Base-by-base conservation (phyloP, 768 basidiomycete species). In the Xerocomellus amylosporus region DNA sequence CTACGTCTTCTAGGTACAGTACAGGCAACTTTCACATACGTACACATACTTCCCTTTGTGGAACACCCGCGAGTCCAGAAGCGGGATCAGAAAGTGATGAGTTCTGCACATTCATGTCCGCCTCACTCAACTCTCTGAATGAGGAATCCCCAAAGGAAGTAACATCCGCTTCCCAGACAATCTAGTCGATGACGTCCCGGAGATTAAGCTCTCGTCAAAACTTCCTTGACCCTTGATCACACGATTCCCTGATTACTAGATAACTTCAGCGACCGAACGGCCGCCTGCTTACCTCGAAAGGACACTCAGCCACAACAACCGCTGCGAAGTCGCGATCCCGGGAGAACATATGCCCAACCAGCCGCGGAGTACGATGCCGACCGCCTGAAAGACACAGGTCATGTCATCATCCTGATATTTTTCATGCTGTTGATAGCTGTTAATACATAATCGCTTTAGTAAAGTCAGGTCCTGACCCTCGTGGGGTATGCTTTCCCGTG, bases 341-440 rank as follows among this genome's bases (percentile, higher is more conserved):
- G 54, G 34, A 51, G 41, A 8, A 36, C 41, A 20, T 24, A 28
- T 38, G 39, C 19, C 19, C 19, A 48, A 22, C 36, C 45, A 39
- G 48, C 54, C 49, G 52, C 15, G 42, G 54, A 53, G 15, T 39
- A 39, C 36, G 48, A 55, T 17, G 22, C 13, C 17, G 47, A 51
- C 42, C 52, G 49, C 49, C 61, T 54, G 44, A 51, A 49, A 37
- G 54, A 45, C 42, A 40, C 28, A 17, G 7, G 36, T 31, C 19
- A 15, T 40, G 46, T 59, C 48, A 62, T 51, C 40, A 56, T 62
- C 34, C 45, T 33, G 28, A 46, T 49, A 31, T 0, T 47, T 54
- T 22, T 20, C 44, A 37, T 43, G 22, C 17, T 26, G 19, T 36
- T 24, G 24, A 24, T 24, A 24, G 24, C 24, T 24, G 24, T 24